Evolutionary conservation across 352 stramenopile species (phyloP), one percentile per base, ranked within the genome.

Genomic region (Peronospora farinosa): DNA sequence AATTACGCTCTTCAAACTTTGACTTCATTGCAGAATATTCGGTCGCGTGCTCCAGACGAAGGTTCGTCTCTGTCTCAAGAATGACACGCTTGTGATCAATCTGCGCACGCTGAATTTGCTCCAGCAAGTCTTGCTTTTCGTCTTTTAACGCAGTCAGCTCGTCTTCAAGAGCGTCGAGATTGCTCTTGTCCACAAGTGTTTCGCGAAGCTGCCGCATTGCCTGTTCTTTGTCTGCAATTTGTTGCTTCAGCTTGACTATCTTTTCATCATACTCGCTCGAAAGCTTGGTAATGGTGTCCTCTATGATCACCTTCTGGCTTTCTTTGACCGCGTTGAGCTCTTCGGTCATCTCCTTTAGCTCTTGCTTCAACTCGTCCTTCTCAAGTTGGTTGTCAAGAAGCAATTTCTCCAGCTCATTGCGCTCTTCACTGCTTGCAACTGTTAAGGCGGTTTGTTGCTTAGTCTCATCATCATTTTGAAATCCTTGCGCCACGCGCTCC

Each of bases 61-160:
- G 35, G 21, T 63, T 73, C 1, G 54, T 60, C 31, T 81, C 65
- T 3, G 63, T 64, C 10, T 78, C 71, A 0, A 68, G 16, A 5
- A 63, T 33, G 1, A 53, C 32, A 17, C 50, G 69, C 17, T 67
- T 48, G 28, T 81, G 63, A 16, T 83, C 70, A 12, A 57, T 54
- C n/a, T 78, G 63, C 10, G 57, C 40, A 7, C 51, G 60, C 33
- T 75, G 57, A 9, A 86, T 60, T 3, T 68, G 47, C 35, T 74
- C 60, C 12, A 80, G 28, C n/a, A 87, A 45, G 15, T 67, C 42
- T 33, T 68, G 69, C 43, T 86, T 85, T 32, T 88, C 72, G 25
- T 72, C 59, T 43, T 65, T 71, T 0, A 86, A 40, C 0, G 54
- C 45, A 23, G 38, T 17, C 41, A 88, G 40, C 36, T 77, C 59